Conservation (phyloP, 2,329 filamentous ascomycete species). For the Sporothrix sp. region DNA sequence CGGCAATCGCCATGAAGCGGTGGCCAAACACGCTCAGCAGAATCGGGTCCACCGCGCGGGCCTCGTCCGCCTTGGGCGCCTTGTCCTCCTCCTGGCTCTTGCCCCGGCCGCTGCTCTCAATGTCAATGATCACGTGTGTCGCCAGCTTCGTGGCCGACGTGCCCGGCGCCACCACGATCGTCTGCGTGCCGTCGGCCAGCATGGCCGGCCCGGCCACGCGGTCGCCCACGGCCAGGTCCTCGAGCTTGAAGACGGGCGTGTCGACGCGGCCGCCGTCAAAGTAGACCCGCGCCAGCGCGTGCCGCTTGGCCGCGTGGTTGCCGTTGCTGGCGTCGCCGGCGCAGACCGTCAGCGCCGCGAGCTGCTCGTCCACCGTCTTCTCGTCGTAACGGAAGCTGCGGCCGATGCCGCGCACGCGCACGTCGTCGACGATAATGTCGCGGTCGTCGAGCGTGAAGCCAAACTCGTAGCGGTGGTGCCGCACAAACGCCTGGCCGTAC, state of each 20-base stretch:
- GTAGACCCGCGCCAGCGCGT: conserved; percentile 63
- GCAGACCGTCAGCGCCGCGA: conserved; percentile 57
- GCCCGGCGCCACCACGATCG: conserved; percentile 77
- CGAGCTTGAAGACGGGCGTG: conserved; percentile 75
- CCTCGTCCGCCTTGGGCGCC: no score
- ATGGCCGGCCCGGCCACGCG: conserved; percentile 72
- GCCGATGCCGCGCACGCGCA: conserved; percentile 70
- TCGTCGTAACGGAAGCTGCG: conserved; percentile 75
- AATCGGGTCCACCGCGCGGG: conserved; percentile 71
- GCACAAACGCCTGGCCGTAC: conserved; percentile 74
- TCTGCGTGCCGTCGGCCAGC: conserved; percentile 80
- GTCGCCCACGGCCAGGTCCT: conserved; percentile 62
- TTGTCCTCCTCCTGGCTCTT: conserved; percentile 69
- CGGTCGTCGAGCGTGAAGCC: conserved; percentile 77
- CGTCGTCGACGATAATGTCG: conserved; percentile 68
- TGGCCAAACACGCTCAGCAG: conserved; percentile 15
- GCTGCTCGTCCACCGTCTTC: conserved; percentile 74
- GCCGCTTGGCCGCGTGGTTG: conserved; percentile 41
- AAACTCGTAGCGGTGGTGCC: conserved; percentile 86
- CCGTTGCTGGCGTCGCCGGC: conserved; percentile 44
- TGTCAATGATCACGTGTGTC: conserved; percentile 83
- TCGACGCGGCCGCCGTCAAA: conserved; percentile 72
- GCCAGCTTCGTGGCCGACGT: conserved; percentile 68
- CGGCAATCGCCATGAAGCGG: conserved; percentile 14
- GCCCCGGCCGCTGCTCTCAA: conserved; percentile 37